A percentile compares a stretch with the other conserved stretches of the same genome.
These are phyloP conservation scores for Misopates orontium DNA, from an alignment of 257 asterid genomes.

Conservation along the genomic window DNA sequence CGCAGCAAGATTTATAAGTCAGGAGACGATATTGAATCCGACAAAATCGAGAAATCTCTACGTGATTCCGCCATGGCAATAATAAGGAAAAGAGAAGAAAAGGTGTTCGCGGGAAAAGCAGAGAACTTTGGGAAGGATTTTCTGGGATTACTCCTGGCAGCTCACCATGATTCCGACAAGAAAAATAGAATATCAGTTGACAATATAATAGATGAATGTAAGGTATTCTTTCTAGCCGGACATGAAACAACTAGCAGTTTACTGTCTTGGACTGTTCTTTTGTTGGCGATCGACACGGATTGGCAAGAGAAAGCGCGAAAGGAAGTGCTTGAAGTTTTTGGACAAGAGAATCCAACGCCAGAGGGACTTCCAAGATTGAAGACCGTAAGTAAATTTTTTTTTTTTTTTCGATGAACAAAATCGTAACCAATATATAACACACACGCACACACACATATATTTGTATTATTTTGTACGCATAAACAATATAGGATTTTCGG, in stretches of 20 bases:
- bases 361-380: conserved; percentile 42
- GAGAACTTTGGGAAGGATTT: conserved; percentile 46
- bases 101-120: conserved; percentile 25
- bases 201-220: conserved; percentile 56
- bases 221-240: conserved; percentile 60
- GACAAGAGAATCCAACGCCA: conserved; percentile 35
- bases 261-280: conserved; percentile 45
- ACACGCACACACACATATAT: too few relatives aligned
- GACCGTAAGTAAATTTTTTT: conserved; percentile 32
- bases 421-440: too few relatives aligned
- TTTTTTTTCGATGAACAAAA: too few relatives aligned
- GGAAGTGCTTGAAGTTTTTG: conserved; percentile 38
- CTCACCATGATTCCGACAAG: conserved; percentile 45
- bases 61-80: conserved; percentile 33
- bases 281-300: conserved; percentile 53
- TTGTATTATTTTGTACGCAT: too few relatives aligned
- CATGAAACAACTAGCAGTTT: conserved; percentile 55
- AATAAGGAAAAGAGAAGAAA: conserved; percentile 45
- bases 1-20: conserved; percentile 39
- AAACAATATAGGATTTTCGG: too few relatives aligned
- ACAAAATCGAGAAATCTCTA: conserved; percentile 42
- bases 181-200: conserved; percentile 43
- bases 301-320: conserved; percentile 68
- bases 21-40: conserved; percentile 42
- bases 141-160: conserved; percentile 50